Evolutionary conservation across 805 yeast genomes (phyloP), one percentile per base, ranked within the genome.

Genomic region (Candida sakaeoensis): DNA sequence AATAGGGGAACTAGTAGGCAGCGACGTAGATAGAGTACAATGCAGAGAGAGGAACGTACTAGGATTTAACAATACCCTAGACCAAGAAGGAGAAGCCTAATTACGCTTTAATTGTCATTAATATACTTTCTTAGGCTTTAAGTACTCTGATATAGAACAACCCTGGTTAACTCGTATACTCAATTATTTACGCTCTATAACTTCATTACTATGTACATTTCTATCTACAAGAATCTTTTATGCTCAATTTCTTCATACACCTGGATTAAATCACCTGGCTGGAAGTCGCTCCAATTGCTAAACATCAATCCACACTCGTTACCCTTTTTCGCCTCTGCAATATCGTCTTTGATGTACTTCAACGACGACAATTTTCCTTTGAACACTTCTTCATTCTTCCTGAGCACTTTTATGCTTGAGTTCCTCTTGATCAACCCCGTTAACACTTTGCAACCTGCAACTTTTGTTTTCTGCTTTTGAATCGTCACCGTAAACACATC

Each of bases 241-340:
- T 67, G 68, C 28, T 52, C 58, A 5, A 77, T 65, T 47, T 81
- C 85, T 58, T 89, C 95, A 48, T 74, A 79, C 2, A 80, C 82
- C 53, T 86, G 82, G 18, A 93, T 69, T 3, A 68, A 53, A 61
- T 93, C 98, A 13, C 95, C 96, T 14, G 68, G 80, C 49, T 79
- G 74, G 53, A 84, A 85, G 22, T 69, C 75, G 31, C 76, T 78
- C 81, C 88, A 88, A 31, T 65, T 63, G 2, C 71, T 77, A 47
- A 93, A 79, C 0, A 87, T 66, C 17, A 91, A 57, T 39, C 99
- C 99, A 68, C 97, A 93, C 51, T 93, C 99, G 21, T 75, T 75
- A 21, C 96, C 97, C 61, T 86, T 90, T 42, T 77, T 77, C 7
- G 85, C 86, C 52, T 84, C 91, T 1, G 63, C 49, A 4, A 82